Evolutionary conservation across 1,284 basidiomycete genomes (phyloP), one percentile per base, ranked within the genome.

Genomic region (Apiotrichum veenhuisii): DNA sequence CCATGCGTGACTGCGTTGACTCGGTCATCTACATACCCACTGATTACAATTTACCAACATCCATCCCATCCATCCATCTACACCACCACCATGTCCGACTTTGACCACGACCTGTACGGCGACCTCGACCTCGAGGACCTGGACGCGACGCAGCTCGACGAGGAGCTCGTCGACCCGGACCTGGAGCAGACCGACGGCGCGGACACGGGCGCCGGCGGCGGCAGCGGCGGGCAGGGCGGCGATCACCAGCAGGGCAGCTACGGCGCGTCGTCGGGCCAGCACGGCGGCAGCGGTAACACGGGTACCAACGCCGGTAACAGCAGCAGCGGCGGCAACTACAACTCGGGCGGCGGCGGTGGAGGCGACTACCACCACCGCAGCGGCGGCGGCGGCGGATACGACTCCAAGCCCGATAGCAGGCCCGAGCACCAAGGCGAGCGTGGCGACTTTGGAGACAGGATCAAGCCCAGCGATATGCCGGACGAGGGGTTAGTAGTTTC

Each of bases 401-500:
- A 27, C 22, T 18, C 25, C 40, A 23, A 23, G 25, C 38, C 44
- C 33, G 46, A 30, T 26, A 18, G 44, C 41, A 18, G 17, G 25
- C n/a, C 42, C 25, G 33, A 20, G 15, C 33, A 37, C 46, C 46
- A 48, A 48, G 5, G 8, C 17, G 46, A 36, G n/a, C 20, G 33
- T 5, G 34, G 22, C 46, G 48, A 41, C 49, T 38, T 18, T 38
- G 48, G 42, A 64, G 54, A 64, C 53, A 48, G 72, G 57, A 82
- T 93, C 26, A 83, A 89, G 54, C 91, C 92, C 15, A 91, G 89
- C 51, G 93, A 97, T 77, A 95, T 94, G 91, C 93, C 93, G 77
- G 94, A 97, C 72, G 93, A 96, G 89, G 93, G 93, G 94, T 96
- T 84, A 92, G 93, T 83, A 55, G 30, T 51, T 47, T 54, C 50